Evolutionary conservation across 257 asterid species (phyloP).

Genomic region (Handroanthus guayacan): DNA sequence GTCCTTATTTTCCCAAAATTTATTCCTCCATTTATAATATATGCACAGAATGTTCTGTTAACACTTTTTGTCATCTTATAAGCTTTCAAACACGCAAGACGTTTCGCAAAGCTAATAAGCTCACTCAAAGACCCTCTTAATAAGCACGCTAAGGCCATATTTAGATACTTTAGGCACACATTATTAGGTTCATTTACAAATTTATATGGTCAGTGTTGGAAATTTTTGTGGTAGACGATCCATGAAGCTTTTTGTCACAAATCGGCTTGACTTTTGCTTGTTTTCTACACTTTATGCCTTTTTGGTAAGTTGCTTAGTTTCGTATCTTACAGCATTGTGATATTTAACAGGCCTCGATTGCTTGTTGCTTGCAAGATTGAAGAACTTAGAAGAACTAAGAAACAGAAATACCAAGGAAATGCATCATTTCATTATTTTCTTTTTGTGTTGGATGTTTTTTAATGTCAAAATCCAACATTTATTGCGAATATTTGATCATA

Average conservation of each 20-base stretch:
- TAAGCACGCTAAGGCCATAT: constrained; percentile 13
- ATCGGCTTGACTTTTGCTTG: neutral
- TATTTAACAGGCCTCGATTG: neutral
- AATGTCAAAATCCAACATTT: constrained; percentile 15
- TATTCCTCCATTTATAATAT: neutral
- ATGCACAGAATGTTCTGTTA: neutral
- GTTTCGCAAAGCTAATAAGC: neutral
- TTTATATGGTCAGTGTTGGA: neutral
- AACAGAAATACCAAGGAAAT: neutral
- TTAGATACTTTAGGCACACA: neutral
- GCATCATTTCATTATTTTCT: neutral
- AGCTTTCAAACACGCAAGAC: neutral
- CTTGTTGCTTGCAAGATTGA: neutral
- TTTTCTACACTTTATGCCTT: neutral
- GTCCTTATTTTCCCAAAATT: neutral
- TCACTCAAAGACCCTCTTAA: neutral
- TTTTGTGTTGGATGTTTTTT: constrained; percentile 27
- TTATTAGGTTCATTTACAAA: neutral
- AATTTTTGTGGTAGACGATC: neutral
- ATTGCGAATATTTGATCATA: neutral
- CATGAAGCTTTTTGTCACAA: neutral
- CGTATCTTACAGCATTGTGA: neutral
- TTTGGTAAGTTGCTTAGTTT: constrained; percentile 15
- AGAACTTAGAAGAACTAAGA: neutral
- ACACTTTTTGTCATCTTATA: too few relatives aligned